These are phyloP conservation scores for Rosa hybrid DNA, from an alignment of 331 rosid species.

Conservation along the genomic window DNA sequence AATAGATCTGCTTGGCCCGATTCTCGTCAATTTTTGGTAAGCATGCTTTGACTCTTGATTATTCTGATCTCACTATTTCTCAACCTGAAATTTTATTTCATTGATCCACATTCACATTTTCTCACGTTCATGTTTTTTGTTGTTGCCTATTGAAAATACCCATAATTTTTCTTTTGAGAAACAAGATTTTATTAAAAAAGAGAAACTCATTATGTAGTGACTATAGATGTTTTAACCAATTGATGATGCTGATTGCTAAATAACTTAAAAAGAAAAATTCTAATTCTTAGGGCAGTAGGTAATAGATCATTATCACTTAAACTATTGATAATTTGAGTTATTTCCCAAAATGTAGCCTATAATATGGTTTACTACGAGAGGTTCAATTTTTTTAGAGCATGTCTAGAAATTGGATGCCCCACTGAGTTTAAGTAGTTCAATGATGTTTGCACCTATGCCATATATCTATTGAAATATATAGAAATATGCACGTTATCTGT, in stretches of 20 bases:
- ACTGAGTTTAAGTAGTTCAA: background rate
- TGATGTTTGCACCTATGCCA: conserved; percentile 5
- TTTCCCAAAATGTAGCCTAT: background rate
- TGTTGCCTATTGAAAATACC: conserved; percentile 3
- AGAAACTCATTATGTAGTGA: background rate
- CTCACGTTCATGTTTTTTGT: background rate
- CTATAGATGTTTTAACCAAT: background rate
- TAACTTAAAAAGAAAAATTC: background rate
- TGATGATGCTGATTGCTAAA: background rate
- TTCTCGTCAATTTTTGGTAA: conserved; percentile 76
- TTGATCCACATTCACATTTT: conserved; percentile 13
- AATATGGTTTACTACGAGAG: background rate
- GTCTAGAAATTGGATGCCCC: background rate
- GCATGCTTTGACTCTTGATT: conserved; percentile 1
- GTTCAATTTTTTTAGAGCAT: background rate
- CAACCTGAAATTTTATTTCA: background rate
- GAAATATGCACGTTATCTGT: background rate
- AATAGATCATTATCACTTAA: background rate
- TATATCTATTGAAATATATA: background rate
- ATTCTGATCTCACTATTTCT: background rate
- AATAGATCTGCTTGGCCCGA: conserved; percentile 95
- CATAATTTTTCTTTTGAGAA: background rate
- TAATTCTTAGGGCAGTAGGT: background rate
- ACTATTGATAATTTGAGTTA: background rate
- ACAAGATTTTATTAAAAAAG: background rate